phyloP scores from a whole-genome alignment of 179 eudicot genomes.

The Sideroxylon spinosum region DNA sequence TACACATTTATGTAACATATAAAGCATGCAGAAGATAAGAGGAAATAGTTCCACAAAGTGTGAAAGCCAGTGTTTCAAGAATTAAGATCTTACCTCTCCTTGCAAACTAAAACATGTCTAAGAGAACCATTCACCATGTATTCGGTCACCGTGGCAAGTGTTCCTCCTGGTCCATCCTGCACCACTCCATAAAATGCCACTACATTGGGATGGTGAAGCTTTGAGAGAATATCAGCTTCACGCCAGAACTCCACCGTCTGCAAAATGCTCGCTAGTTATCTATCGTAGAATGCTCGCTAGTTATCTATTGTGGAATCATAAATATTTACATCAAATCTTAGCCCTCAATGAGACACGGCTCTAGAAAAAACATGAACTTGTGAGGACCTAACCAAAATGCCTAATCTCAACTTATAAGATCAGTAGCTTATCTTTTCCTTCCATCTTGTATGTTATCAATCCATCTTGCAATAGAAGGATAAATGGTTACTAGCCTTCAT shows the following conservation, averaged over 20 bases:
- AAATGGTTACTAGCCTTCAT: neutral
- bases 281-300: neutral
- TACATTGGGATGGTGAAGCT: constrained; percentile 41
- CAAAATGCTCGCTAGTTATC: constrained; percentile 9
- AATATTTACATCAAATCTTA: neutral
- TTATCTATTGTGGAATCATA: neutral
- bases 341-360: constrained; percentile 4
- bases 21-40: neutral
- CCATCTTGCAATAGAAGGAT: neutral
- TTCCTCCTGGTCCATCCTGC: constrained; percentile 34
- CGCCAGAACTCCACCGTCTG: constrained; percentile 31
- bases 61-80: neutral
- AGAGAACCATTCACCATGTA: constrained; percentile 39
- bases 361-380: neutral
- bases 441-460: neutral
- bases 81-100: constrained; percentile 24
- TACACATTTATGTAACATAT: neutral
- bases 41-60: neutral
- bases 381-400: neutral
- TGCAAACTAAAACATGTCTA: constrained; percentile 31
- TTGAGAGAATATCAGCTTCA: constrained; percentile 33
- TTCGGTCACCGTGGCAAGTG: constrained; percentile 35
- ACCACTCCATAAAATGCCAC: constrained; percentile 39
- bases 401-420: neutral
- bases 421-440: neutral